Evolutionary conservation across 768 basidiomycete species (phyloP), one percentile per base, ranked within the genome.

Genomic region (Tubosaeta sp.): DNA sequence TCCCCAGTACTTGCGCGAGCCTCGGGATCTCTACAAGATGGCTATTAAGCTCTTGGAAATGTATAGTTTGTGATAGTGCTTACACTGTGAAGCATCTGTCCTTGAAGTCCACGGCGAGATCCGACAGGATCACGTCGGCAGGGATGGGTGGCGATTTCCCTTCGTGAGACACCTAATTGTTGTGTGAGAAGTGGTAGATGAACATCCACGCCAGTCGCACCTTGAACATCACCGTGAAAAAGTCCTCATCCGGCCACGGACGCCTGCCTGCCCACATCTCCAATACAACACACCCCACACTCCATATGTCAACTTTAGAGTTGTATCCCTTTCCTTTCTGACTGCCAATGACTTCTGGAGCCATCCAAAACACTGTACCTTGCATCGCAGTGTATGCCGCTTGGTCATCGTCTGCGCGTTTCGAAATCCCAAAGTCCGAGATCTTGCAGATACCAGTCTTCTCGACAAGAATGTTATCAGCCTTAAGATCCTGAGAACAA

Each of bases 301-400:
- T 94, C 96, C 96, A 99, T 57, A 99, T 95, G 65, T 99, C 96
- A 44, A 96, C 85, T 72, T 99, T 98, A 63, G 87, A 91, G 60
- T 92, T 94, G 68, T 98, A 98, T 0, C 93, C 93, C 59, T 87
- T 86, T 22, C 67, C 66, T 68, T 86, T 84, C 67, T 87, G 82
- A 31, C 88, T 85, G 55, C 92, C 86, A 53, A 93, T 81, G 48
- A 96, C 91, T 72, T 93, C 94, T 0, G 94, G 94, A 10, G 94
- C 94, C 95, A 98, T 97, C 95, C 96, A 99, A 68, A 96, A 98
- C 31, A 98, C 89, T 18, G 94, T 94, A 22, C 96, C 96, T 67
- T 93, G 90, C 92, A 99, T 94, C 19, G 90, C 89, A 2, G 94
- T 95, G 56, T 82, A 84, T 44, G 88, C 88, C 46, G 84, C 79